Evolutionary conservation across 257 asterid genomes (phyloP), one percentile per base, ranked within the genome.

Genomic region (Solanum sitiens): DNA sequence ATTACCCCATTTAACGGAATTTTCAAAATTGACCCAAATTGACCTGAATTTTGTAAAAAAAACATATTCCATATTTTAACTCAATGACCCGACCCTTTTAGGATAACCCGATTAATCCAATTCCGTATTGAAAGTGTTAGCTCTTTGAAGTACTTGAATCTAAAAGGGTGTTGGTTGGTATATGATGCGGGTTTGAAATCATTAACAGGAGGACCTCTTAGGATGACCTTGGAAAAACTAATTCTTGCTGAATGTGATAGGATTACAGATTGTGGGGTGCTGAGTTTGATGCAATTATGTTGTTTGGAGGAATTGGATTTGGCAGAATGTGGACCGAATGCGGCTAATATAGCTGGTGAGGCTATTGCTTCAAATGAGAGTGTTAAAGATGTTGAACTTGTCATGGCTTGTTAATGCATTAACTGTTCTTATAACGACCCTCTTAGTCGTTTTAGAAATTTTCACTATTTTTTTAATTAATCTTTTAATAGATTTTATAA

Each of bases 161-260:
- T 89, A 72, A 86, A 80, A 42, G 90, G 92, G 53, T 91, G 90
- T 88, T 86, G 85, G 35, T 33, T 83, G 39, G 86, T 91, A 12
- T 87, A 90, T 1, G 89, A 89, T 40, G 5, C 1, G 21, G 93
- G 93, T 33, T 84, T 91, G 65, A 45, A 44, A 71, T 84, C 83
- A 50, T 47, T 91, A 50, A 86, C 86, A 27, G 14, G 84, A 59
- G 90, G 88, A 37, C 18, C 45, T 68, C 12, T 89, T 37, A 76
- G 87, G 33, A 84, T 35, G 13, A 68, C 86, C 4, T 83, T 91
- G 82, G 88, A 45, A 70, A 71, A 21, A 39, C 63, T 89, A 83
- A 53, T 75, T 86, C 83, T 91, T 84, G 91, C 91, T 21, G 91
- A 84, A 65, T 91, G 93, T 84, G 90, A 91, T 84, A 89, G 40